A percentile compares a stretch with the other conserved stretches of the same genome.
Evolutionary conservation across 2,329 filamentous ascomycete species (phyloP).

Genomic region (Harringtonia lauricola): DNA sequence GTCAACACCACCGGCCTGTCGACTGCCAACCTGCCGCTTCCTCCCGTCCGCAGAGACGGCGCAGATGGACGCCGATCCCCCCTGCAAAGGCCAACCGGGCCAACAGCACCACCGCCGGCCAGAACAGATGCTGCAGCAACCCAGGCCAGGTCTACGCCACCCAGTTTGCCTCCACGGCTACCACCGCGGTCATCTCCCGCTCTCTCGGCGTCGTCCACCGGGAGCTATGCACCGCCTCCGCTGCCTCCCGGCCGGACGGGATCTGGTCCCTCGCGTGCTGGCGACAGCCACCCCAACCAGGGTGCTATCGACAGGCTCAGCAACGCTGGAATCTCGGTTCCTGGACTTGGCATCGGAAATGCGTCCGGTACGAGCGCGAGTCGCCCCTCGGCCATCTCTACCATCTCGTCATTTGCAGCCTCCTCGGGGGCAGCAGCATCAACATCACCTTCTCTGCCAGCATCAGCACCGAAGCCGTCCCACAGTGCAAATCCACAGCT

Average conservation of each 20-base stretch:
- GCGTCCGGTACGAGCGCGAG: neutral
- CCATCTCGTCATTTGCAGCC: conserved; percentile 5
- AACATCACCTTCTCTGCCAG: conserved; percentile 6
- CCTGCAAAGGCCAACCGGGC: conserved; percentile 37
- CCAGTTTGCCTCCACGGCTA: conserved; percentile 30
- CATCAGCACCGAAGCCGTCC: neutral
- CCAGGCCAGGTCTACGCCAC: neutral
- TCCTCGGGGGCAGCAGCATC: neutral
- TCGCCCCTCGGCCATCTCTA: conserved; percentile 1
- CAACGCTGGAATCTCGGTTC: conserved; percentile 66
- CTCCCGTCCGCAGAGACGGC: conserved; percentile 45
- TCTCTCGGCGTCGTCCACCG: neutral
- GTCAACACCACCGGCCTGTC: conserved; percentile 60
- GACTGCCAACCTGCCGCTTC: conserved; percentile 58
- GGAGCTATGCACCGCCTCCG: neutral
- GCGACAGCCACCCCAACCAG: conserved; percentile 30
- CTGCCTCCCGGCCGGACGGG: conserved; percentile 1
- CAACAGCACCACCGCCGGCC: conserved; percentile 28
- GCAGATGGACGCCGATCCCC: conserved; percentile 21
- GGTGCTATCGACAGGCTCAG: conserved; percentile 56
- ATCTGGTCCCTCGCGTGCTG: neutral
- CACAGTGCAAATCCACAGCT: conserved; percentile 30
- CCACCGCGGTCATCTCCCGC: conserved; percentile 11
- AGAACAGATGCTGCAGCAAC: neutral
- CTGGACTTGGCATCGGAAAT: conserved; percentile 60